phyloP scores from a whole-genome alignment of 495 filamentous ascomycete genomes.

The Diplogelasinospora grovesii region DNA sequence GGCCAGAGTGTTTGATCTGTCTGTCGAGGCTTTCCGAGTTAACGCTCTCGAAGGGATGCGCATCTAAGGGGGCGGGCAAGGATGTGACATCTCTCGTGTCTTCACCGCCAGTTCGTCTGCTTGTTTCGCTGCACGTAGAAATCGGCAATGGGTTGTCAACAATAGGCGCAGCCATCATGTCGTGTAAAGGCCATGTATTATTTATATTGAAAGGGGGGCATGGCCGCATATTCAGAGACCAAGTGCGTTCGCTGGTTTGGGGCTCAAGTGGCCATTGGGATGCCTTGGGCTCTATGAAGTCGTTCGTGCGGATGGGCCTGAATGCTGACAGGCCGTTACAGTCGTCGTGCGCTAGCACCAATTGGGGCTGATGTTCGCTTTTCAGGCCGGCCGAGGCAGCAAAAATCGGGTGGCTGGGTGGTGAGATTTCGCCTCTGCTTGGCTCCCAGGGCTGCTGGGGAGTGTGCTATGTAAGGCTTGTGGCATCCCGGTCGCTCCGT shows the following conservation, averaged over 20 bases:
- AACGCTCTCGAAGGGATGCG: no score
- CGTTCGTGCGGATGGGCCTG: background rate
- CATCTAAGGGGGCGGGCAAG: no score
- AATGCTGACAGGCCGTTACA: background rate
- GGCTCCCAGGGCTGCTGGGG: background rate
- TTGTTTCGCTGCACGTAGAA: constrained; percentile 5
- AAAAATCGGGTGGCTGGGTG: constrained; percentile 23
- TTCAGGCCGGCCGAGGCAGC: background rate
- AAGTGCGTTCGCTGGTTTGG: constrained; percentile 10
- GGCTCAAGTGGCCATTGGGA: background rate
- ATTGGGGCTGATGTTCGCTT: constrained; percentile 5
- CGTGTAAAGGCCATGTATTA: constrained; percentile 16
- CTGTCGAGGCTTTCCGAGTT: no score
- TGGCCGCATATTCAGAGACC: constrained; percentile 22
- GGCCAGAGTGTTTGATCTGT: no score
- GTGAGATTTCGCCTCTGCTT: background rate
- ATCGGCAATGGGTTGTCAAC: constrained; percentile 16
- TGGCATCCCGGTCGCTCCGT: background rate
- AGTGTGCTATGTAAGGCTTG: background rate
- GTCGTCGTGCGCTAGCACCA: constrained; percentile 14
- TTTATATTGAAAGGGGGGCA: constrained; percentile 12
- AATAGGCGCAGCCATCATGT: constrained; percentile 10
- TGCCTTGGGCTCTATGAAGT: no score
- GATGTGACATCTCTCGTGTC: no score
- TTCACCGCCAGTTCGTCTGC: constrained; percentile 26